These are phyloP conservation scores for Penicillium sp. DNA, from an alignment of 2,329 filamentous ascomycete genomes.

Conservation along the genomic window DNA sequence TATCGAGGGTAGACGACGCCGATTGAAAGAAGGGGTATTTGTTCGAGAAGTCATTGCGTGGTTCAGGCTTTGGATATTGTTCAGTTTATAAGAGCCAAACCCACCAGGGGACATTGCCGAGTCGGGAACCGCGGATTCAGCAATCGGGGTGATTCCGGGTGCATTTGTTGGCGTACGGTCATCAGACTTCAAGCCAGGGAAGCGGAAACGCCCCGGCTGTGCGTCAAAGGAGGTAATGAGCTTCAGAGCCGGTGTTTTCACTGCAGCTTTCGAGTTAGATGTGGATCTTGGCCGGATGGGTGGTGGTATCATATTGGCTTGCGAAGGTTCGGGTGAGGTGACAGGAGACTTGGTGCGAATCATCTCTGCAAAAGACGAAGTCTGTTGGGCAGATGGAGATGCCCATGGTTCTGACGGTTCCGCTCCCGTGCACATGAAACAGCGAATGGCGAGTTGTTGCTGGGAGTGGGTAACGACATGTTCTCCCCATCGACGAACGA, in stretches of 20 bases:
- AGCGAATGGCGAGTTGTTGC: constrained; percentile 85
- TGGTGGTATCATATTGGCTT: constrained; percentile 24
- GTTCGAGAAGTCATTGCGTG: constrained; percentile 67
- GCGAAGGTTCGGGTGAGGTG: constrained; percentile 60
- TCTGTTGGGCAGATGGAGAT: constrained; percentile 72
- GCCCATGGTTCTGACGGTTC: constrained; percentile 85
- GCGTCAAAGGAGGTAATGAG: constrained; percentile 82
- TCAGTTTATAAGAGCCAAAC: constrained; percentile 55
- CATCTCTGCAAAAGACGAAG: constrained; percentile 43
- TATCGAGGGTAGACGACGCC: constrained; percentile 72
- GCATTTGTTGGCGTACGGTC: constrained; percentile 70
- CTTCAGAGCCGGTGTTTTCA: constrained; percentile 80
- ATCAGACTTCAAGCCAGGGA: constrained; percentile 55
- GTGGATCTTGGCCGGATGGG: constrained; percentile 42
- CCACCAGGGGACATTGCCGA: constrained; percentile 66
- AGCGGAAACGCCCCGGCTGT: constrained; percentile 56
- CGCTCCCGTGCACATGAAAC: constrained; percentile 83
- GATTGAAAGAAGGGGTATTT: constrained; percentile 58
- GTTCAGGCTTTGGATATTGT: constrained; percentile 64
- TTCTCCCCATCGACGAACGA: constrained; percentile 94
- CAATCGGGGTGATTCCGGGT: constrained; percentile 82
- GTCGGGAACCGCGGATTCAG: constrained; percentile 64
- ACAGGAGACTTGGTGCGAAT: constrained; percentile 31
- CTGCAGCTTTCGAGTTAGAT: constrained; percentile 58
- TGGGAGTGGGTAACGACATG: constrained; percentile 82